These are phyloP conservation scores for Aspergillus affinis DNA, from an alignment of 495 filamentous ascomycete genomes.

Conservation along the genomic window DNA sequence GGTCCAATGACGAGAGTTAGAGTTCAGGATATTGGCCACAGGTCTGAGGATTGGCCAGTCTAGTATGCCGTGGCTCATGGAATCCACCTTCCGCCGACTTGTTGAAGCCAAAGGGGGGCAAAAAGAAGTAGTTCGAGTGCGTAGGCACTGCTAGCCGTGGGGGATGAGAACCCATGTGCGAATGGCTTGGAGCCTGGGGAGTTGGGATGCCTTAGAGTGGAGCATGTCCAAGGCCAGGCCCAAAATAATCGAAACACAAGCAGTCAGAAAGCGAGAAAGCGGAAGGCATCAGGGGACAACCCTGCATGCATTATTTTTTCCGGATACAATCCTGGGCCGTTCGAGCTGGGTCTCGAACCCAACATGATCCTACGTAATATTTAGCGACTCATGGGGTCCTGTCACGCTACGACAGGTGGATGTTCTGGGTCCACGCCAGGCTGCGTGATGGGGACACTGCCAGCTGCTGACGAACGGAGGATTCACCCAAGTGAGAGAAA, in stretches of 20 bases:
- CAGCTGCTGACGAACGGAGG: neutral
- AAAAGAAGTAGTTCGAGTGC: neutral
- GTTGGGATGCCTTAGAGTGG: slow-evolving; percentile 10
- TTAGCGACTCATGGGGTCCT: neutral
- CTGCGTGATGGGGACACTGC: neutral
- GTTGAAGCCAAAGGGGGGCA: neutral
- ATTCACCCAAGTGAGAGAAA: too few species aligned
- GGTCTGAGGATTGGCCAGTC: slow-evolving; percentile 3
- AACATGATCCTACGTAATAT: neutral
- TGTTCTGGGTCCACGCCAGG: neutral
- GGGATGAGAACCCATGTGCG: slow-evolving; percentile 5
- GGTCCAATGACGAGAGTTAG: slow-evolving; percentile 13
- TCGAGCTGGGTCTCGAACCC: neutral
- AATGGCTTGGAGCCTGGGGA: slow-evolving; percentile 12
- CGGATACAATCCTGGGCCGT: neutral
- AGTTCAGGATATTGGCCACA: neutral
- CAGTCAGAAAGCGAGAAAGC: slow-evolving; percentile 5
- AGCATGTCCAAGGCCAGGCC: neutral
- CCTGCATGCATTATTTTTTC: neutral
- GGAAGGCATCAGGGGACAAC: neutral
- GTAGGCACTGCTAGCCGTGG: slow-evolving; percentile 6
- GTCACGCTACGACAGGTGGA: neutral
- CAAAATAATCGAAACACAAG: slow-evolving; percentile 12
- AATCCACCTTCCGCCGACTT: neutral
- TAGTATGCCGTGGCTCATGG: neutral